phyloP scores from a whole-genome alignment of 2,329 filamentous ascomycete species.

The Aspergillus sp. region DNA sequence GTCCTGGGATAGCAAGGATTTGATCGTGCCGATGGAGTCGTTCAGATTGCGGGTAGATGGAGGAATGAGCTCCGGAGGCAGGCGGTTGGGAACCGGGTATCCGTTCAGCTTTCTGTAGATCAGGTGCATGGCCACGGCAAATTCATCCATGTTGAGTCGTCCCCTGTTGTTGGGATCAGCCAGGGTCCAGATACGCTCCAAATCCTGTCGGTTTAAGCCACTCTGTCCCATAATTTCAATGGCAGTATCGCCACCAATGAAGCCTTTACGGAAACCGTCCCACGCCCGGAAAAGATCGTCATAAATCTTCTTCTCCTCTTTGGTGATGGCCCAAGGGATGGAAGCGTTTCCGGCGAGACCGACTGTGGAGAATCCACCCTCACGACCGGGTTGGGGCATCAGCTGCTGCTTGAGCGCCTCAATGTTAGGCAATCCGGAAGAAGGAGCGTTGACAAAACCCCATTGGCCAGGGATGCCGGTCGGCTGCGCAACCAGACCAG shows the following conservation, averaged over 20 bases:
- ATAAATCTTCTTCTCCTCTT: slow-evolving; percentile 96
- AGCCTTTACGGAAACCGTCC: slow-evolving; percentile 93
- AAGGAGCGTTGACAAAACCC: slow-evolving; percentile 95
- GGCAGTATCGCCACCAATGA: slow-evolving; percentile 85
- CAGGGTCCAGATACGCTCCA: slow-evolving; percentile 92
- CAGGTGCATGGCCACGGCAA: slow-evolving; percentile 97
- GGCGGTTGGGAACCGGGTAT: slow-evolving; percentile 81
- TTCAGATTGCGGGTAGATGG: slow-evolving; percentile 92
- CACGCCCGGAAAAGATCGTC: slow-evolving; percentile 93
- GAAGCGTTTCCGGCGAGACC: slow-evolving; percentile 91
- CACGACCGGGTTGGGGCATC: slow-evolving; percentile 95
- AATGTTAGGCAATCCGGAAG: slow-evolving; percentile 87
- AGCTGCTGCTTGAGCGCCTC: slow-evolving; percentile 88
- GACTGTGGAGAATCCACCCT: slow-evolving; percentile 79
- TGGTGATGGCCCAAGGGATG: slow-evolving; percentile 97
- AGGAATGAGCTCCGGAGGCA: slow-evolving; percentile 89
- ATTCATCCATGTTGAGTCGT: slow-evolving; percentile 91
- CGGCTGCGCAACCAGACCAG: slow-evolving; percentile 81
- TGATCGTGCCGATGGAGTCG: slow-evolving; percentile 89
- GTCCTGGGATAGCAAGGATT: slow-evolving; percentile 83
- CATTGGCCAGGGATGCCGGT: slow-evolving; percentile 92
- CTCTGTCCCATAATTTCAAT: slow-evolving; percentile 98
- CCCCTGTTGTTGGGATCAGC: slow-evolving; percentile 93
- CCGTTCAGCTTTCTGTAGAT: slow-evolving; percentile 97
- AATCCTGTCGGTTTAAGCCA: slow-evolving; percentile 82